A percentile compares a stretch with the other conserved stretches of the same genome.
These are phyloP conservation scores for Ustilago cynodontis DNA, from an alignment of 1,284 basidiomycete species.

Conservation along the genomic window DNA sequence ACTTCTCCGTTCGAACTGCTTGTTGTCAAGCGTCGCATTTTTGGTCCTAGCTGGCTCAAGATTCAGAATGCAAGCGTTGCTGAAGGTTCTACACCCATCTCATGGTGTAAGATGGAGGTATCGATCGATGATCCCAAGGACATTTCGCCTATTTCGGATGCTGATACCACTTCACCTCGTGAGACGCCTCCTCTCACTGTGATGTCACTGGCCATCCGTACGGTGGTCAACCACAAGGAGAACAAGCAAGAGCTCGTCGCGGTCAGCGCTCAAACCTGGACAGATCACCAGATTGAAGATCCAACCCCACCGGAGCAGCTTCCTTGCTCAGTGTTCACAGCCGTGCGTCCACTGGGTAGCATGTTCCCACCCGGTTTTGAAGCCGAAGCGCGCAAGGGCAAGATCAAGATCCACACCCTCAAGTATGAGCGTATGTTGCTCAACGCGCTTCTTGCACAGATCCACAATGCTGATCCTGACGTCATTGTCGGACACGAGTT, in stretches of 20 bases:
- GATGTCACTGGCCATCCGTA: constrained; percentile 88
- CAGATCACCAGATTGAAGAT: constrained; percentile 72
- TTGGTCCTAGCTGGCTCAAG: constrained; percentile 97
- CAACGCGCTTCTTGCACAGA: constrained; percentile 82
- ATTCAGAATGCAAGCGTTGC: constrained; percentile 81
- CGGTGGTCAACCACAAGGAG: constrained; percentile 91
- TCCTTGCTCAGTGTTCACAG: constrained; percentile 85
- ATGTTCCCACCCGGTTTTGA: constrained; percentile 90
- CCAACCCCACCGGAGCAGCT: constrained; percentile 73
- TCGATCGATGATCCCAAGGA: constrained; percentile 86
- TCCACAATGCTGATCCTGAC: constrained; percentile 91
- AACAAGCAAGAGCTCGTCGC: constrained; percentile 95
- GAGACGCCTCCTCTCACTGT: constrained; percentile 90
- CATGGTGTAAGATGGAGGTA: constrained; percentile 82
- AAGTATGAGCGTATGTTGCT: constrained; percentile 83
- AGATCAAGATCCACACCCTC: constrained; percentile 81
- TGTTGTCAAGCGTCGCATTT: constrained; percentile 95
- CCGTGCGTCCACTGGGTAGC: constrained; percentile 88
- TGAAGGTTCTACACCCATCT: constrained; percentile 54
- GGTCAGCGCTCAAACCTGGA: constrained; percentile 86
- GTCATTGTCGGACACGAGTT: constrained; percentile 96
- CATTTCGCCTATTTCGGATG: constrained; percentile 84
- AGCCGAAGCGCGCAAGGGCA: constrained; percentile 69
- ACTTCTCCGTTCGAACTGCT: constrained; percentile 93
- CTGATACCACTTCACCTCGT: constrained; percentile 79